Evolutionary conservation across 2,329 filamentous ascomycete species (phyloP).

Genomic region (Aureobasidium subglaciale): DNA sequence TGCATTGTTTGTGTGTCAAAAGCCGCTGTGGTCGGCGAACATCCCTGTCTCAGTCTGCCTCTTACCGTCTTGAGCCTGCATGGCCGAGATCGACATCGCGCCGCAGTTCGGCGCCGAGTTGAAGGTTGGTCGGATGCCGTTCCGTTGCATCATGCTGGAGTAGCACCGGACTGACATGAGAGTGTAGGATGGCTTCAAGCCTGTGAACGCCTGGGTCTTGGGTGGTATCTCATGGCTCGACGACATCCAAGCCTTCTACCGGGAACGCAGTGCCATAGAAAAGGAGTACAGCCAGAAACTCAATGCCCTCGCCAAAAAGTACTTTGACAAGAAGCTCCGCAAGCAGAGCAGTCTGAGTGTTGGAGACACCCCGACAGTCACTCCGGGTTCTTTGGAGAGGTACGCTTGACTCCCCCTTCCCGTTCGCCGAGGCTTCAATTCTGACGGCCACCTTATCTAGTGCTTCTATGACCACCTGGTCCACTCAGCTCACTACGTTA

Average conservation of each 20-base stretch:
- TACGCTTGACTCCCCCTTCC: slow-evolving; percentile 28
- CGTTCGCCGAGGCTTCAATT: background rate
- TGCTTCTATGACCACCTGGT: slow-evolving; percentile 94
- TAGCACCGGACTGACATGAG: slow-evolving; percentile 17
- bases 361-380: slow-evolving; percentile 86
- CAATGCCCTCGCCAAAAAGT: slow-evolving; percentile 82
- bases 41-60: background rate
- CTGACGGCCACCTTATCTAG: slow-evolving; percentile 36
- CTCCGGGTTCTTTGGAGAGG: slow-evolving; percentile 90
- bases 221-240: slow-evolving; percentile 92
- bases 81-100: slow-evolving; percentile 76
- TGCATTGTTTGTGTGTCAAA: slow-evolving; percentile 3
- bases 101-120: slow-evolving; percentile 89
- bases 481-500: slow-evolving; percentile 82
- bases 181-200: slow-evolving; percentile 85
- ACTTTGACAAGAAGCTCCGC: slow-evolving; percentile 92
- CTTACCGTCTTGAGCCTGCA: slow-evolving; percentile 30
- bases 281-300: slow-evolving; percentile 94
- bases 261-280: slow-evolving; percentile 86
- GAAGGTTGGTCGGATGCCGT: slow-evolving; percentile 55
- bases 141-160: background rate
- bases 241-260: slow-evolving; percentile 95
- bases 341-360: slow-evolving; percentile 85
- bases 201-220: slow-evolving; percentile 78
- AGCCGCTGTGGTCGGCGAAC: background rate